Base-by-base conservation (phyloP, 768 basidiomycete species). In the Pleurotus djamor region DNA sequence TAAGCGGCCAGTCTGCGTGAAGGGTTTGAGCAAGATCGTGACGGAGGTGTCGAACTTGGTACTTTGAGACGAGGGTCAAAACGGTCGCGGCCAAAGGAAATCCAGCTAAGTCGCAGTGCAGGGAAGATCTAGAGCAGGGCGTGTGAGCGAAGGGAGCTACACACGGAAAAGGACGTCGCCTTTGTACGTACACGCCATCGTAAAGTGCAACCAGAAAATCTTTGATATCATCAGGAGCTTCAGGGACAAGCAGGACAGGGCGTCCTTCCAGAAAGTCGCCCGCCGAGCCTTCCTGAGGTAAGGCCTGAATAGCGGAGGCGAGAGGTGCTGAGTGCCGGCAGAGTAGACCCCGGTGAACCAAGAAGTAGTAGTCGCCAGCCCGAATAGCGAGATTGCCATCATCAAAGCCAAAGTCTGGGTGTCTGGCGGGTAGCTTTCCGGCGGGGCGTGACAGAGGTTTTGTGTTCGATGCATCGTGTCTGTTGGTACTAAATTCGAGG, bases 371-470 rank as follows among this genome's bases (percentile, higher is more conserved):
- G 1, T 72, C 65, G 5, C 76, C 83, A 52, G 86, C 76, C 49
- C 87, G 77, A 34, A 92, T 69, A 13, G 83, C 87, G 45, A 91
- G 69, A 64, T 89, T 91, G 16, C 87, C 90, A 66, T 91, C 89
- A 35, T 75, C 73, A 62, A 92, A 90, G 67, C 75, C 86, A 14
- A 91, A 73, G 48, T 81, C 78, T 14, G 75, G 75, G 66, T 86
- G 82, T 60, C 79, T 74, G 58, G 65, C 72, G 13, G 72, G 77
- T 36, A 58, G 34, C 35, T 37, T 60, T 16, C 21, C 45, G 32
- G 38, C 41, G 9, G n/a, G 41, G 21, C 21, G 50, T 38, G 59
- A 62, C 63, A 32, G 8, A 57, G 3, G 50, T 60, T 60, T 60
- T 17, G n/a, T 37, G 48, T 45, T 45, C 32, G 5, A 32, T 63